These are phyloP conservation scores for Typha latifolia DNA, from an alignment of 176 grass and related monocot species.

Conservation along the genomic window DNA sequence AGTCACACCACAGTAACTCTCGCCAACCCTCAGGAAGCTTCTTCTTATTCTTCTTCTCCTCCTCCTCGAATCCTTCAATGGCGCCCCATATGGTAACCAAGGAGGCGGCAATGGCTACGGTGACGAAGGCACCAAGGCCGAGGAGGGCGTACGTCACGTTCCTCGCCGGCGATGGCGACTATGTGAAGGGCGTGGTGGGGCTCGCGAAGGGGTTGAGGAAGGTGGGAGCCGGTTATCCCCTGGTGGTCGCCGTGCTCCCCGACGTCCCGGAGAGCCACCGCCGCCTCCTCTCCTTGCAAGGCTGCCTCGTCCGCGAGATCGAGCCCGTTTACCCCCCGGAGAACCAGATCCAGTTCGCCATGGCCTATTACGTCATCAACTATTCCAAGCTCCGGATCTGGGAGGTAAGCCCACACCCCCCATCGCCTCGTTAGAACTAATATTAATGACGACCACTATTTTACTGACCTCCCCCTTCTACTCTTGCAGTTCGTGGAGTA, in stretches of 20 bases:
- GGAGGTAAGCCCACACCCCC: constrained; percentile 31
- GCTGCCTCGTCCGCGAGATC: constrained; percentile 70
- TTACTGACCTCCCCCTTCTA: neutral
- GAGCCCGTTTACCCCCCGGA: constrained; percentile 56
- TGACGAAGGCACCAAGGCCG: neutral
- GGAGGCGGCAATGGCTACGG: neutral
- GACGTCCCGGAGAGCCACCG: constrained; percentile 56
- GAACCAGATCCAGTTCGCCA: constrained; percentile 67
- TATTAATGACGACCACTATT: too few relatives aligned
- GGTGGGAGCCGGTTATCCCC: constrained; percentile 36
- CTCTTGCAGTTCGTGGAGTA: constrained; percentile 60
- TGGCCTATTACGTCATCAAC: constrained; percentile 92
- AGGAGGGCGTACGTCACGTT: constrained; percentile 61
- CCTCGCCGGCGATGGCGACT: constrained; percentile 68
- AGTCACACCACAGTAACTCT: neutral
- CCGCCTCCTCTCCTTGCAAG: constrained; percentile 22
- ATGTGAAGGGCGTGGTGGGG: constrained; percentile 64
- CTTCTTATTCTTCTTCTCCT: neutral
- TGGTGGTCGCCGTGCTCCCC: constrained; percentile 67
- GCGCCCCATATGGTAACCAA: constrained; percentile 34
- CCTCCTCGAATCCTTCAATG: constrained; percentile 21
- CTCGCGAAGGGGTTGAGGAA: constrained; percentile 64
- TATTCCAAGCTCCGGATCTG: constrained; percentile 97
- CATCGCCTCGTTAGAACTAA: too few relatives aligned
- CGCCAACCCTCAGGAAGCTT: neutral